phyloP scores from a whole-genome alignment of 768 basidiomycete genomes.

The Rhizopogon vinicolor region DNA sequence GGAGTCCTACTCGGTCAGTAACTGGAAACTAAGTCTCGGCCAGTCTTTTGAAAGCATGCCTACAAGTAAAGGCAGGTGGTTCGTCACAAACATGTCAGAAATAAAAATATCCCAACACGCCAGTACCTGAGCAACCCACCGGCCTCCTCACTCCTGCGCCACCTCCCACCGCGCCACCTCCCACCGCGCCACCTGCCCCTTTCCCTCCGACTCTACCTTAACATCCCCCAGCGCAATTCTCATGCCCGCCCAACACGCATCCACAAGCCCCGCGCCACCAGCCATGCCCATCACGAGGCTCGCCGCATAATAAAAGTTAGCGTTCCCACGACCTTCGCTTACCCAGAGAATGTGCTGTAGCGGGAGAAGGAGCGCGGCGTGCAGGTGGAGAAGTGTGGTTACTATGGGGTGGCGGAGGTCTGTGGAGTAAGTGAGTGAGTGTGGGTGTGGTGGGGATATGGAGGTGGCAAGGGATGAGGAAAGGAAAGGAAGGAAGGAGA shows the following conservation, averaged over 20 bases:
- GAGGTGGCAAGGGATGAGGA: not conserved
- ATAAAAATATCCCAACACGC: too few relatives aligned
- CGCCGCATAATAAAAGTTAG: conserved; percentile 97
- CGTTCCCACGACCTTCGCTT: conserved; percentile 87
- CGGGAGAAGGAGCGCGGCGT: conserved; percentile 82
- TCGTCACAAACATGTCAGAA: too few relatives aligned
- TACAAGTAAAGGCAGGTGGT: too few relatives aligned
- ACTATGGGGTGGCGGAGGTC: conserved; percentile 85
- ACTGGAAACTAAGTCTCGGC: too few relatives aligned
- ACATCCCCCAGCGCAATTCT: conserved; percentile 61
- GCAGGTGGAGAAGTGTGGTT: conserved; percentile 75
- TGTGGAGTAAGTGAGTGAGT: conserved; percentile 23
- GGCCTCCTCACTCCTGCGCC: conserved; percentile 17
- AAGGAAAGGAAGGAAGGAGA: not conserved
- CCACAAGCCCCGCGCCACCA: conserved; percentile 79
- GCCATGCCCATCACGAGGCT: conserved; percentile 91
- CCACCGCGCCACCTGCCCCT: conserved; percentile 16
- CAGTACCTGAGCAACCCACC: not conserved
- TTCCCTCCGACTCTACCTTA: conserved; percentile 34
- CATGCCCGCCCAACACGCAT: conserved; percentile 81
- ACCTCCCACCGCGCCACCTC: conserved; percentile 22
- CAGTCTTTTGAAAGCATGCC: too few relatives aligned
- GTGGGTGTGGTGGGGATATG: not conserved
- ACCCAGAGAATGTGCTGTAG: conserved; percentile 93
- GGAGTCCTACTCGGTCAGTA: too few relatives aligned